A percentile compares a stretch with the other conserved stretches of the same genome.
phyloP scores from a whole-genome alignment of 371 early-diverging fungal genomes.

The Conidiobolus coronatus region DNA sequence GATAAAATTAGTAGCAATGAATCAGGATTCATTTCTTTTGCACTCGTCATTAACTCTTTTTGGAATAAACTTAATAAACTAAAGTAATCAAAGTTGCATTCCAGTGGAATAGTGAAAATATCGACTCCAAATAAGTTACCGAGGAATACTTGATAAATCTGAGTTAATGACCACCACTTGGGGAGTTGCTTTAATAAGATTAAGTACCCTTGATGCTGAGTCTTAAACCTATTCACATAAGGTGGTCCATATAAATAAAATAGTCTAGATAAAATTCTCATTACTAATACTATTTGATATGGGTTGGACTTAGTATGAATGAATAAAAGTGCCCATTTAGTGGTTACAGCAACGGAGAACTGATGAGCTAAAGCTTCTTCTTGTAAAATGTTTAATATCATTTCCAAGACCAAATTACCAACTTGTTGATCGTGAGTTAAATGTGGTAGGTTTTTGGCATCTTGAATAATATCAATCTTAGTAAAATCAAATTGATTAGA shows the following conservation, averaged over 20 bases:
- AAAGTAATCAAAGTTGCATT: slow-evolving; percentile 19
- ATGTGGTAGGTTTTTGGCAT: slow-evolving; percentile 12
- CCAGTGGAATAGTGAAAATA: slow-evolving; percentile 21
- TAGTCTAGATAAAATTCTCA: slow-evolving; percentile 28
- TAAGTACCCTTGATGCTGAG: slow-evolving; percentile 28
- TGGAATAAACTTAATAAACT: slow-evolving; percentile 15
- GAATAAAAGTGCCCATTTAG: slow-evolving; percentile 45
- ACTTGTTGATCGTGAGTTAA: slow-evolving; percentile 19
- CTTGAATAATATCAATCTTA: slow-evolving; percentile 11
- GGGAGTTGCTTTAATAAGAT: slow-evolving; percentile 27
- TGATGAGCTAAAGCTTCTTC: slow-evolving; percentile 19
- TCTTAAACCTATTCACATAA: slow-evolving; percentile 27
- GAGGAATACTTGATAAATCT: slow-evolving; percentile 29
- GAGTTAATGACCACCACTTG: slow-evolving; percentile 29
- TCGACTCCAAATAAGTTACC: slow-evolving; percentile 33
- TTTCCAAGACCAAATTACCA: slow-evolving; percentile 44
- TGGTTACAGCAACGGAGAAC: slow-evolving; percentile 33
- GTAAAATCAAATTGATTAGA: too few relatives aligned
- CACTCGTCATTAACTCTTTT: slow-evolving; percentile 10
- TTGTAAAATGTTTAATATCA: slow-evolving; percentile 38
- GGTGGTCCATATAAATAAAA: slow-evolving; percentile 21
- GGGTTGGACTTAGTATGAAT: slow-evolving; percentile 26
- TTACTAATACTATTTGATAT: slow-evolving; percentile 27
- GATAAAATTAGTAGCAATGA: slow-evolving; percentile 13
- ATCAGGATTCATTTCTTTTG: slow-evolving; percentile 11